Evolutionary conservation across 2,329 filamentous ascomycete genomes (phyloP), one percentile per base, ranked within the genome.

Genomic region (Gliomastix tumulicola): DNA sequence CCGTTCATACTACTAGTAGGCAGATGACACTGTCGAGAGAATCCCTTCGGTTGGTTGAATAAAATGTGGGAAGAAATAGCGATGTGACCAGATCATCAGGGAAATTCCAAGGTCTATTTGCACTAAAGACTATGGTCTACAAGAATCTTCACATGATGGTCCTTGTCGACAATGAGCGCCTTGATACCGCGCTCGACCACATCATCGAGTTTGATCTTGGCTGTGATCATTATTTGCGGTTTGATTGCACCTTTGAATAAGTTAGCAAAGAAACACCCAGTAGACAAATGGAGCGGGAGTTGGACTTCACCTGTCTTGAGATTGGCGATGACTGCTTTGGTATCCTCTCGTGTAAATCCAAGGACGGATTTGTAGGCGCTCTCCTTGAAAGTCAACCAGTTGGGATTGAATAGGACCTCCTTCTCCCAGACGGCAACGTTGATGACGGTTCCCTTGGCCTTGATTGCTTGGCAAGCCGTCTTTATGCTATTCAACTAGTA

Each of bases 91-190:
- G n/a, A n/a, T n/a, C n/a, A n/a, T n/a, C n/a, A n/a, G n/a, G n/a
- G n/a, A n/a, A n/a, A n/a, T n/a, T n/a, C n/a, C n/a, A n/a, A n/a
- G n/a, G n/a, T n/a, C n/a, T n/a, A n/a, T n/a, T n/a, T n/a, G n/a
- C n/a, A n/a, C n/a, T n/a, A n/a, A n/a, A n/a, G n/a, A n/a, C n/a
- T n/a, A n/a, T n/a, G n/a, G n/a, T 51, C 44, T n/a, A 76, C 67
- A 41, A 76, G 42, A 21, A 76, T 73, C 54, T 76, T 76, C 22
- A 75, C 71, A 44, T 76, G 69, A 30, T 61, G 68, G 39, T 75
- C 69, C 46, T 71, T 74, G 43, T 75, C 66, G 7, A 68, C 54
- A 21, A 74, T 65, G 35, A 76, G 53, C 2, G 68, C 61, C 42
- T 66, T 60, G 47, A 75, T 71, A 0, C 71, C 72, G 28, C 66